Conservation (phyloP, 371 early-diverging fungal species). For the Apophysomyces elegans region DNA sequence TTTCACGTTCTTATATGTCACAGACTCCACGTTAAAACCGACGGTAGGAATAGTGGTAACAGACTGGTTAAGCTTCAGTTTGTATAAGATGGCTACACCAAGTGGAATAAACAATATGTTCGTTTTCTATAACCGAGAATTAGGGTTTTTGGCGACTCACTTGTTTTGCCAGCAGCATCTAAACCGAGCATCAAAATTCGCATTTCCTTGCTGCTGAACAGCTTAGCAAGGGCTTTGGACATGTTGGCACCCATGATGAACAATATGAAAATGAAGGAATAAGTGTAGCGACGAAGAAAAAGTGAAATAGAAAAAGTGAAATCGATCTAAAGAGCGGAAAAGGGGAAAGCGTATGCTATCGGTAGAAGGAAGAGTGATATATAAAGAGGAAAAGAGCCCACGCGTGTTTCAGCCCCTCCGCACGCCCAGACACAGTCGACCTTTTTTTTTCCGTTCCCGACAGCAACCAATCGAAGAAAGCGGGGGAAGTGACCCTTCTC, state of each 20-base stretch:
- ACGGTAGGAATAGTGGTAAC: conserved; percentile 91
- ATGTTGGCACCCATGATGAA: conserved; percentile 58
- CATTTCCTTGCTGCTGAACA: conserved; percentile 88
- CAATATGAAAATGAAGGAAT: conserved; percentile 19
- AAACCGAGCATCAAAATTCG: conserved; percentile 91
- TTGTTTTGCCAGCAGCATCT: conserved; percentile 95
- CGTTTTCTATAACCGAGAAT: no score
- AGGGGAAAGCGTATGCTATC: no score
- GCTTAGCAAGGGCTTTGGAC: conserved; percentile 62
- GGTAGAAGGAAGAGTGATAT: not conserved
- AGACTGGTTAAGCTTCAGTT: conserved; percentile 84
- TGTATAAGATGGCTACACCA: conserved; percentile 80
- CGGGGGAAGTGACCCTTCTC: not conserved
- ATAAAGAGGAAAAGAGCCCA: not conserved
- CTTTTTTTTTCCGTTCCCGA: not conserved
- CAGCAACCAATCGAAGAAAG: conserved; percentile 2
- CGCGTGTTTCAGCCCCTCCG: conserved; percentile 3
- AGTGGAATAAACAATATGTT: no score
- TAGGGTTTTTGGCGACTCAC: conserved; percentile 45
- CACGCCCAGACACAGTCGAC: not conserved
- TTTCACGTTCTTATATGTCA: conserved; percentile 89
- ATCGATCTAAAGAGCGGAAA: no score
- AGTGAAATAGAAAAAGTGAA: conserved; percentile 7
- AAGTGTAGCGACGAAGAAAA: conserved; percentile 13
- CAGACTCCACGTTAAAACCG: conserved; percentile 88